Percentiles rank a stretch among this genome's conserved stretches.
These are phyloP conservation scores for Pythium dissimile DNA, from an alignment of 352 stramenopile species.

Conservation along the genomic window DNA sequence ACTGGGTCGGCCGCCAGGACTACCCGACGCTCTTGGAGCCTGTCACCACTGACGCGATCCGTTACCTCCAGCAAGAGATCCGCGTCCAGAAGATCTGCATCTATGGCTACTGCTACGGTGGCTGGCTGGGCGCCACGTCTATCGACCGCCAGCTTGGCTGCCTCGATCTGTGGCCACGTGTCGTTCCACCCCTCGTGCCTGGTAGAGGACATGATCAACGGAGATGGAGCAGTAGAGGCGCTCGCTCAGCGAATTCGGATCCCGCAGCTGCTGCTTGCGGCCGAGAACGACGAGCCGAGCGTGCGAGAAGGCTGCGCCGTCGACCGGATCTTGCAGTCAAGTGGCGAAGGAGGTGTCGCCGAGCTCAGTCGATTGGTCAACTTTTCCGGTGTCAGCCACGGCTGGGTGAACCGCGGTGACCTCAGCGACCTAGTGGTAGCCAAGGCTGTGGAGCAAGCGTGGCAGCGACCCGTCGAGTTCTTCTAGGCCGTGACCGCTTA, in stretches of 20 bases:
- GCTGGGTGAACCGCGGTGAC: conserved; percentile 10
- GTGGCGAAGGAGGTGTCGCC: background rate
- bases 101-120: conserved; percentile 25
- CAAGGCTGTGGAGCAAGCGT: background rate
- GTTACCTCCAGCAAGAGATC: conserved; percentile 23
- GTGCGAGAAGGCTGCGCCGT: conserved; percentile 31
- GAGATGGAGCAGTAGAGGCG: conserved; percentile 27
- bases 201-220: conserved; percentile 30
- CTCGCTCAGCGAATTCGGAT: conserved; percentile 30
- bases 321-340: conserved; percentile 28
- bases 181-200: conserved; percentile 20
- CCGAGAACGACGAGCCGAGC: conserved; percentile 34
- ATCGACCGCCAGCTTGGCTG: background rate
- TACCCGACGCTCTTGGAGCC: conserved; percentile 9
- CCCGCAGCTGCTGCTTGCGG: conserved; percentile 35
- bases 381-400: background rate
- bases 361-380: background rate
- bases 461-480: background rate
- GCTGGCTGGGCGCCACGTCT: conserved; percentile 19
- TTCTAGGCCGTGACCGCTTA: background rate
- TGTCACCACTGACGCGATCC: conserved; percentile 20
- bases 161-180: conserved; percentile 18
- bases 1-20: conserved; percentile 11
- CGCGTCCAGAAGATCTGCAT: conserved; percentile 10
- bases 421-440: background rate